These are phyloP conservation scores for Scleroderma citrinum DNA, from an alignment of 768 basidiomycete species.

Conservation along the genomic window DNA sequence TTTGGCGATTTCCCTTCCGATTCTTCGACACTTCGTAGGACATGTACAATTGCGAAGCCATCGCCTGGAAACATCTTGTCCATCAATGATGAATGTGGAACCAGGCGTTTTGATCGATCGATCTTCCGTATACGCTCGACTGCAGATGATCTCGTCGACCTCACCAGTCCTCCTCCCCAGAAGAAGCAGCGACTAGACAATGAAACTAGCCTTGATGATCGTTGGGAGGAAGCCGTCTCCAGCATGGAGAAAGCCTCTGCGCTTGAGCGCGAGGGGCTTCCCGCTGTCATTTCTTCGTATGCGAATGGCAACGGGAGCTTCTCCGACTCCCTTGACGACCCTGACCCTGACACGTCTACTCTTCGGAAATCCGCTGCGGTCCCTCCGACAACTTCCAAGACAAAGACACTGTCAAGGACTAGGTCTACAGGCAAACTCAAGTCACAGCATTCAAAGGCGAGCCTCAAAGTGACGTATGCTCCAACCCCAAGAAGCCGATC, in stretches of 20 bases:
- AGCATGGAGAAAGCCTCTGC: conserved; percentile 38
- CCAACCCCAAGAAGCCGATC: conserved; percentile 23
- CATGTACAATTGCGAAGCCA: conserved; percentile 25
- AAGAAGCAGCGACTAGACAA: conserved; percentile 41
- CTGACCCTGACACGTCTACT: conserved; percentile 14
- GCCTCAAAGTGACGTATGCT: conserved; percentile 7
- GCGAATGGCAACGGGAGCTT: conserved; percentile 16
- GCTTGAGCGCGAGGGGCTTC: conserved; percentile 45
- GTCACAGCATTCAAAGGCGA: conserved; percentile 13
- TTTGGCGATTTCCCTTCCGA: conserved; percentile 27
- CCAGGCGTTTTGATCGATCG: conserved; percentile 38
- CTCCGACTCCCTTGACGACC: conserved; percentile 23
- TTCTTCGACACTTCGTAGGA: conserved; percentile 18
- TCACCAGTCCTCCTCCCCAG: conserved; percentile 30
- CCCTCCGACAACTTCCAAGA: not conserved
- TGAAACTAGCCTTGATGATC: conserved; percentile 20
- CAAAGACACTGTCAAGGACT: conserved; percentile 3
- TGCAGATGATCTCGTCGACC: not conserved
- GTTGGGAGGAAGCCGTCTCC: conserved; percentile 46
- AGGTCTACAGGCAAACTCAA: conserved; percentile 13
- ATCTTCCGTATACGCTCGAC: conserved; percentile 25
- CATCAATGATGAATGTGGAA: conserved; percentile 26
- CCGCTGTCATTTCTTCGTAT: conserved; percentile 32
- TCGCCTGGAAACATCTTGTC: conserved; percentile 39
- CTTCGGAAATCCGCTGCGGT: conserved; percentile 4